phyloP scores from a whole-genome alignment of 805 yeast genomes.

The Lachancea thermotolerans region DNA sequence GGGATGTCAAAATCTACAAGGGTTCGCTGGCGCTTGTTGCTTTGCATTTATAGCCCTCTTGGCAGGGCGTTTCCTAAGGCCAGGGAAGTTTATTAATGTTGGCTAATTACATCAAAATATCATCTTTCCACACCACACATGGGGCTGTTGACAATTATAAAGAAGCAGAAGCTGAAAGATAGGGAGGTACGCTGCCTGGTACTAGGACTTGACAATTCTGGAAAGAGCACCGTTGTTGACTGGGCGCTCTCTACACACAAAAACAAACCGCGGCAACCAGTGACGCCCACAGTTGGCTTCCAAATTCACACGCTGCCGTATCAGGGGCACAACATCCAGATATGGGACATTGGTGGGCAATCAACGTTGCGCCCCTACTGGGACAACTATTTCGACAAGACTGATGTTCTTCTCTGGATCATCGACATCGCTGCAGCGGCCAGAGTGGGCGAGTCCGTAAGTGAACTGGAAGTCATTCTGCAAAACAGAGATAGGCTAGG shows the following conservation, averaged over 20 bases:
- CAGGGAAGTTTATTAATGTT: no score
- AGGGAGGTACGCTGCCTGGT: conserved; percentile 66
- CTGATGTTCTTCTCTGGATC: conserved; percentile 80
- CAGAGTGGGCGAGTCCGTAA: conserved; percentile 56
- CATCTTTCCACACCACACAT: conserved; percentile 30
- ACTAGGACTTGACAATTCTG: conserved; percentile 85
- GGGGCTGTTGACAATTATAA: conserved; percentile 77
- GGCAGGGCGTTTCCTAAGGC: neutral
- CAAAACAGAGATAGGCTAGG: conserved; percentile 66
- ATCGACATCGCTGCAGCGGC: conserved; percentile 57
- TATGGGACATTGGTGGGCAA: conserved; percentile 95
- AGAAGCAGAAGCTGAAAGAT: conserved; percentile 78
- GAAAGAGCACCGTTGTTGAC: conserved; percentile 80
- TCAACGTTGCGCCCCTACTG: conserved; percentile 76
- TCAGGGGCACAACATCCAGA: conserved; percentile 42
- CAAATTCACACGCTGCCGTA: conserved; percentile 56
- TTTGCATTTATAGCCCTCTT: neutral
- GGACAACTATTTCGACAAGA: conserved; percentile 85
- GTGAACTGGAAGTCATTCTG: conserved; percentile 57
- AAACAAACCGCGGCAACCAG: neutral
- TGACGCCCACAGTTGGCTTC: conserved; percentile 85
- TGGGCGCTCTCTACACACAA: conserved; percentile 33
- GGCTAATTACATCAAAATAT: no score
- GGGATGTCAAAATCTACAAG: conserved; percentile 9
- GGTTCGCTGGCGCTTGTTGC: conserved; percentile 21